Percentiles rank a stretch among this genome's conserved stretches.
Conservation (phyloP, 495 filamentous ascomycete species). For the Penicillium antarcticum region DNA sequence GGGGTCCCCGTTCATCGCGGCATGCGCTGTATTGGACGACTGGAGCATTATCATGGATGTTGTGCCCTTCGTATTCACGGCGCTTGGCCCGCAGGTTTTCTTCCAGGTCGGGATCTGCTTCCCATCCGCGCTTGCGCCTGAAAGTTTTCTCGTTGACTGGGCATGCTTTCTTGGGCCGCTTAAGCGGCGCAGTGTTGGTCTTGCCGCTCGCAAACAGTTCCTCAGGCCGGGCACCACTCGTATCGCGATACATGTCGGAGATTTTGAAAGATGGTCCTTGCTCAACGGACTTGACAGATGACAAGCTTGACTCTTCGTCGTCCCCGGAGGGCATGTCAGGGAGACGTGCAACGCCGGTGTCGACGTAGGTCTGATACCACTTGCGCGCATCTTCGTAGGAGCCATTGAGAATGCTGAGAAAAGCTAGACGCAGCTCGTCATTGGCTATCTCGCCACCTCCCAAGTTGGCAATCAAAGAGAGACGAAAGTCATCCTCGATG, state of each 20-base stretch:
- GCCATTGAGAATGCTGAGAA: constrained; percentile 12
- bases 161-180: constrained; percentile 20
- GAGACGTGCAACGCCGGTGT: not conserved
- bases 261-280: constrained; percentile 20
- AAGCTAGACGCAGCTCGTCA: constrained; percentile 6
- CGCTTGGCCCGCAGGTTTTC: constrained; percentile 27
- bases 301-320: constrained; percentile 41
- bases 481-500: constrained; percentile 16
- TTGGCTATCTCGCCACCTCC: not conserved
- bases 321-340: constrained; percentile 29
- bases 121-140: constrained; percentile 28
- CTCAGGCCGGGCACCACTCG: constrained; percentile 16
- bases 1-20: constrained; percentile 5
- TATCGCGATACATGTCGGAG: constrained; percentile 26
- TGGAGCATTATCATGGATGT: not conserved
- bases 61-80: too few species aligned
- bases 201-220: constrained; percentile 26
- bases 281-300: constrained; percentile 37
- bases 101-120: constrained; percentile 24
- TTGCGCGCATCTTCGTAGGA: constrained; percentile 8
- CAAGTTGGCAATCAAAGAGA: constrained; percentile 20
- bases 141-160: constrained; percentile 15
- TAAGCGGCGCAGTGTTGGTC: constrained; percentile 27
- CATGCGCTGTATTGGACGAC: constrained; percentile 8
- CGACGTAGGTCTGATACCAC: constrained; percentile 13